These are phyloP conservation scores for Magnolia changhungtana DNA, from an alignment of 164 flowering plant species.

Conservation along the genomic window DNA sequence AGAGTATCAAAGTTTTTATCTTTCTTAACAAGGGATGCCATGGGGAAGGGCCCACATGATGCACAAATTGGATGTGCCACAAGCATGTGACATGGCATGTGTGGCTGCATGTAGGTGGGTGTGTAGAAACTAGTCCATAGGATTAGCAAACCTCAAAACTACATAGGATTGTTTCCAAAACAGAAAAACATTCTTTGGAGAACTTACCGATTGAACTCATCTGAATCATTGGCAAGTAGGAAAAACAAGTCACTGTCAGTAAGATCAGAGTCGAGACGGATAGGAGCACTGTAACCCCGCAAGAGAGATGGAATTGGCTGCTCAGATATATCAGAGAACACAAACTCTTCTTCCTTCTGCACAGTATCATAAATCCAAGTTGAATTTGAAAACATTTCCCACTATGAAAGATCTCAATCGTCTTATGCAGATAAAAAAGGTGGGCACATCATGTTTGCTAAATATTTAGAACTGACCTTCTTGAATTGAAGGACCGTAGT, in stretches of 20 bases:
- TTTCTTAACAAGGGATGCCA: not conserved
- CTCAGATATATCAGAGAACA: constrained; percentile 69
- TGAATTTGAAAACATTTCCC: not conserved
- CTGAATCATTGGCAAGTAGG: constrained; percentile 94
- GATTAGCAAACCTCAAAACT: not conserved
- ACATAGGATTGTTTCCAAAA: not conserved
- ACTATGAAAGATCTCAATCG: not conserved
- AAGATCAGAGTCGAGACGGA: constrained; percentile 85
- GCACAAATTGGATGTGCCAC: not conserved
- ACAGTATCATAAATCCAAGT: constrained; percentile 9
- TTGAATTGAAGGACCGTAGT: constrained; percentile 71
- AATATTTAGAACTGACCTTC: constrained; percentile 47
- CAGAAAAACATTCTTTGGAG: not conserved
- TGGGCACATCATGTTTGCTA: not conserved
- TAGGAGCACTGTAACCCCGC: constrained; percentile 89
- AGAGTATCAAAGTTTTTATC: no score
- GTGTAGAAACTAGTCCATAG: not conserved
- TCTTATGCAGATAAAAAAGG: not conserved
- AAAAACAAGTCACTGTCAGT: constrained; percentile 78
- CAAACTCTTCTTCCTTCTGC: constrained; percentile 95
- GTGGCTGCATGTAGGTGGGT: not conserved
- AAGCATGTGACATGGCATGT: not conserved
- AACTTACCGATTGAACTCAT: constrained; percentile 89
- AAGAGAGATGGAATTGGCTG: constrained; percentile 77
- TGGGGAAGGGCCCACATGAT: not conserved